Conservation (phyloP, 2,329 filamentous ascomycete species). For the Cladobotryum protrusum region DNA sequence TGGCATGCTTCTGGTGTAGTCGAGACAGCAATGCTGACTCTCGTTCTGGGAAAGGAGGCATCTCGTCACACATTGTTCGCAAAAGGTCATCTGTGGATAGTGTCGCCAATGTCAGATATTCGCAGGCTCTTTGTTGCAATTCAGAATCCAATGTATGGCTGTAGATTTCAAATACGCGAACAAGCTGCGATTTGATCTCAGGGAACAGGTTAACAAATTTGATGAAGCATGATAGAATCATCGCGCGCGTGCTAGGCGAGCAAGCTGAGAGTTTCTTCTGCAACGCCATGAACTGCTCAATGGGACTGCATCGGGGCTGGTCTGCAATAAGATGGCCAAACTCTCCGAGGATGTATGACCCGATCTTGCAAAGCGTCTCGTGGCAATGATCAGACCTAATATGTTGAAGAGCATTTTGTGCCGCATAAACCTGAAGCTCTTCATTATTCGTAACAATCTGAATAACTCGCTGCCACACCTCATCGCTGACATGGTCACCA, state of each 20-base stretch:
- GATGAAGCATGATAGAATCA: slow-evolving; percentile 91
- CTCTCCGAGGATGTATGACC: slow-evolving; percentile 90
- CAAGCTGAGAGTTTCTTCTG: slow-evolving; percentile 85
- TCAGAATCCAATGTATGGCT: slow-evolving; percentile 94
- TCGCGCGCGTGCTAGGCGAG: slow-evolving; percentile 82
- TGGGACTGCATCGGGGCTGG: slow-evolving; percentile 84
- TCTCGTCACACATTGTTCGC: slow-evolving; percentile 92
- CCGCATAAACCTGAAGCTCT: slow-evolving; percentile 92
- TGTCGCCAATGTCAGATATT: slow-evolving; percentile 81
- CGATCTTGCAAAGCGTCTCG: slow-evolving; percentile 96
- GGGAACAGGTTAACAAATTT: slow-evolving; percentile 98
- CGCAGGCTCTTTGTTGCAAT: slow-evolving; percentile 90
- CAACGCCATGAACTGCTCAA: slow-evolving; percentile 91
- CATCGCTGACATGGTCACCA: slow-evolving; percentile 95
- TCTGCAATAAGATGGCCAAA: slow-evolving; percentile 97
- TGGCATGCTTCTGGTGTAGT: slow-evolving; percentile 88
- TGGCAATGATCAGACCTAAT: slow-evolving; percentile 91
- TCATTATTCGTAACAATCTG: slow-evolving; percentile 99
- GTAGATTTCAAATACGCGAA: slow-evolving; percentile 86
- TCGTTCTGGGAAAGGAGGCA: slow-evolving; percentile 95
- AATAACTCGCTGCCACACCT: slow-evolving; percentile 98
- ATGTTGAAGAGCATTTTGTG: slow-evolving; percentile 87
- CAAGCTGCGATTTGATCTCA: slow-evolving; percentile 91
- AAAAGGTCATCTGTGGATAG: slow-evolving; percentile 86
- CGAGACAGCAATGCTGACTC: slow-evolving; percentile 87